Evolutionary conservation across 495 filamentous ascomycete genomes (phyloP), one percentile per base, ranked within the genome.

Genomic region (Trypethelium eluteriae): DNA sequence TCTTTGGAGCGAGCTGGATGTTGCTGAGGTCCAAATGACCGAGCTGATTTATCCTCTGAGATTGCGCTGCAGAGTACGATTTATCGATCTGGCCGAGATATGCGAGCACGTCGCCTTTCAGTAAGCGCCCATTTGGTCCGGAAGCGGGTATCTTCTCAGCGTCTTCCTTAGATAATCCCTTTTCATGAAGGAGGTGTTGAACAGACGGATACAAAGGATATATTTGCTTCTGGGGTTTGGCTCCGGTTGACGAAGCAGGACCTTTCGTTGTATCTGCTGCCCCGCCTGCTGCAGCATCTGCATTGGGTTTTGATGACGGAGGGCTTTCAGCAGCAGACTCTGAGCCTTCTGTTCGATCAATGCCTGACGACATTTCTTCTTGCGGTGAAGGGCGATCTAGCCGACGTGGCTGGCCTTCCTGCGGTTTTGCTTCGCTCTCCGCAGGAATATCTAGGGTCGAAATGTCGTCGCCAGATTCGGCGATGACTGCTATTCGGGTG

Each of bases 61-160:
- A 86, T 68, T 90, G 84, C 49, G 86, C 80, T n/a, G 83, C 79
- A 7, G 92, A 87, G 71, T 89, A 89, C 34, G 84, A 79, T 49
- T 85, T 76, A 56, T 86, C 77, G 71, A 96, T 89, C 64, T 78
- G 78, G 62, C 95, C 94, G 14, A 98, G 79, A 75, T 93, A 94
- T 39, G 92, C 92, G 56, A 98, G 85, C 9, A 98, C 90, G 74
- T 98, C 94, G 61, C 94, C 94, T 79, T 98, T 98, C 41, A 98
- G 82, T 50, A 98, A 81, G 61, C 95, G 88, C 59, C 93, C 92
- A 75, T 87, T 89, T 41, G 94, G 94, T 16, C 94, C 94, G 38
- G 88, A 93, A 10, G 91, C 86, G 32, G 85, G 89, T 74, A 98
- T 97, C 72, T 89, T 86, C 75, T 87, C 82, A 38, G 88, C 78